phyloP scores from a whole-genome alignment of 1,284 basidiomycete species.

The Vanrija sp. region DNA sequence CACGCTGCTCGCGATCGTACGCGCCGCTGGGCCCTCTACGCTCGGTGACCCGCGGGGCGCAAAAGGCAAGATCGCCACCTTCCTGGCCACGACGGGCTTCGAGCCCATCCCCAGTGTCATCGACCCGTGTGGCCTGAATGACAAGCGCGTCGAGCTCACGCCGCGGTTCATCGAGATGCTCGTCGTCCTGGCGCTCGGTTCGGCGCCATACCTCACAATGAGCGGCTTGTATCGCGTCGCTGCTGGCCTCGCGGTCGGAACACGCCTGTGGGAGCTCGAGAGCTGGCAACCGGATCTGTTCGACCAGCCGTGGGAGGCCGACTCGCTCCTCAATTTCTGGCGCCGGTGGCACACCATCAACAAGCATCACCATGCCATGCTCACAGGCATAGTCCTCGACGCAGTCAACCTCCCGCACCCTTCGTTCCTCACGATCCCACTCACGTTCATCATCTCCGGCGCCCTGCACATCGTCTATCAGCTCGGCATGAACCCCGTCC shows the following conservation, averaged over 20 bases:
- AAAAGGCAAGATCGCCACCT: conserved; percentile 19
- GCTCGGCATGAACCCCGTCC: conserved; percentile 32
- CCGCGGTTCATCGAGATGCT: conserved; percentile 11
- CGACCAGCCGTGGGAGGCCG: conserved; percentile 28
- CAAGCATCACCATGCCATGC: not conserved
- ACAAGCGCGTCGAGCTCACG: conserved; percentile 3
- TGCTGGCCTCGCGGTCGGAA: conserved; percentile 18
- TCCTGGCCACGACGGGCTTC: conserved; percentile 20
- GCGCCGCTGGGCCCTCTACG: conserved; percentile 17
- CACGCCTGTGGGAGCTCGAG: conserved; percentile 27
- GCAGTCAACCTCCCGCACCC: conserved; percentile 13
- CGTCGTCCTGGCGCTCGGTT: conserved; percentile 10
- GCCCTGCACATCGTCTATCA: conserved; percentile 35
- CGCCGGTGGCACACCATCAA: conserved; percentile 39
- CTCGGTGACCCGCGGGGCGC: conserved; percentile 18
- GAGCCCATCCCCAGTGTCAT: conserved; percentile 18
- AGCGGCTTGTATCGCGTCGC: conserved; percentile 26
- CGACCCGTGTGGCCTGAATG: conserved; percentile 9
- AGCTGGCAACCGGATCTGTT: conserved; percentile 38
- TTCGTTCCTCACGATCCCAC: conserved; percentile 20
- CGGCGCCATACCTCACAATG: conserved; percentile 25
- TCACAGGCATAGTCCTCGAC: conserved; percentile 13
- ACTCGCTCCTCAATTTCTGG: conserved; percentile 42
- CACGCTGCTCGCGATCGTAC: conserved; percentile 22
- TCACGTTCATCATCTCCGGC: conserved; percentile 37